Base-by-base conservation (phyloP, 1,284 basidiomycete species). In the Rhodotorula mucilaginosa region DNA sequence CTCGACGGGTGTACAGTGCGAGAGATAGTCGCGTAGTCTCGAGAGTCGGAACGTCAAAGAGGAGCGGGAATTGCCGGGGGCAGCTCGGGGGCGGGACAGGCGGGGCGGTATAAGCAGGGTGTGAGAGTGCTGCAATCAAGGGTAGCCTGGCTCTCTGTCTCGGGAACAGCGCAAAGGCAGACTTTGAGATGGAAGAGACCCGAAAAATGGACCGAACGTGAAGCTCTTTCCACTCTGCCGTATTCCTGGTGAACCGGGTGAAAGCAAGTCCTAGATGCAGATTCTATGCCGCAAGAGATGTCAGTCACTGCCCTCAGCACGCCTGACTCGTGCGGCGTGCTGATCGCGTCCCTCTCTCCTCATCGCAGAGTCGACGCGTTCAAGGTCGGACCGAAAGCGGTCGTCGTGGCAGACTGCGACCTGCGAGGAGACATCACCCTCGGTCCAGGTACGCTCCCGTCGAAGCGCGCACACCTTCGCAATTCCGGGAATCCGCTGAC, bases 341-440 rank as follows among this genome's bases (percentile, higher is more conserved):
- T 13, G 31, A 29, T 39, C 47, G 47, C 47, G 23, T 44, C 34
- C 34, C 34, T 15, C 5, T 18, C 18, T 26, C 5, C 34, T 8
- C 52, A 19, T 26, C 12, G 23, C 16, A 23, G 61, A 90, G 89
- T 81, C 73, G 89, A 90, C 82, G 89, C 88, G 78, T 88, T 89
- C 77, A 88, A 88, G 21, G 89, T 91, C 57, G 89, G 91, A 73
- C 88, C 90, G 6, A 89, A 88, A 79, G 90, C 91, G 15, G 85
- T 94, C 59, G 89, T 94, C 29, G 92, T 90, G 80, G 88, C 90
- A 78, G 93, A 94, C 83, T 89, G 90, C 58, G 91, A 95, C 72
- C 85, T 96, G 71, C 91, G 91, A 79, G 93, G 93, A 60, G 89
- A 92, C 77, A 90, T 96, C 67, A 93, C 90, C n/a, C 88, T 97